A percentile compares a stretch with the other conserved stretches of the same genome.
phyloP scores from a whole-genome alignment of 2,329 filamentous ascomycete species.

The Trichoderma aggressivum region DNA sequence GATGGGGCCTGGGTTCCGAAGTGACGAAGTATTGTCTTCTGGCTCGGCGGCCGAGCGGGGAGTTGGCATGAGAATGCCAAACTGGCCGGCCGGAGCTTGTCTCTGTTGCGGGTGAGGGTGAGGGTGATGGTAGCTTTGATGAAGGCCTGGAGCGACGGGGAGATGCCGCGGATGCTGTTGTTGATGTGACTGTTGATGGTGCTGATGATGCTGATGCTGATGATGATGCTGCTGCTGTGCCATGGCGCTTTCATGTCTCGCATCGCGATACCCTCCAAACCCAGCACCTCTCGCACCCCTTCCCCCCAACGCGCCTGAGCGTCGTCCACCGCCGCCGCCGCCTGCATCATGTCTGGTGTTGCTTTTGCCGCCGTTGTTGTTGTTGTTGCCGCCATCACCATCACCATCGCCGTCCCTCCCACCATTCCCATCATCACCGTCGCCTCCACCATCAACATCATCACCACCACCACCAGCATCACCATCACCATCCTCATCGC shows the following conservation, averaged over 20 bases:
- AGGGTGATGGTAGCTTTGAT: conserved; percentile 18
- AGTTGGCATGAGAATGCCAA: conserved; percentile 41
- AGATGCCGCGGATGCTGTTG: neutral
- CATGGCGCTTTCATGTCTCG: neutral
- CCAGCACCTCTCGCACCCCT: neutral
- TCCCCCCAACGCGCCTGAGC: neutral
- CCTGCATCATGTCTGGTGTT: neutral
- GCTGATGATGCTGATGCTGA: neutral
- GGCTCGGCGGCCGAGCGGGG: neutral
- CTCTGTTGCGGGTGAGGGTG: conserved; percentile 12
- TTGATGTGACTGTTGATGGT: neutral
- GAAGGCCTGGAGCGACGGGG: neutral
- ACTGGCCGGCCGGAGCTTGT: conserved; percentile 34
- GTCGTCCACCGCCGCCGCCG: neutral
- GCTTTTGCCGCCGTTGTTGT: neutral
- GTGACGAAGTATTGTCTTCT: neutral
- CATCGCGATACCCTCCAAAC: neutral
- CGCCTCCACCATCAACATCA: neutral
- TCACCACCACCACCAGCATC: neutral
- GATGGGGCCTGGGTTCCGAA: neutral
- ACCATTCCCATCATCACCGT: neutral
- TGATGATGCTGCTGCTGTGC: neutral
- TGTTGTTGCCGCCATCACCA: neutral
- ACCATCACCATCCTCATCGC: neutral
- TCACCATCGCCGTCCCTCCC: neutral